Percentiles rank a stretch among this genome's conserved stretches.
phyloP scores from a whole-genome alignment of 495 filamentous ascomycete genomes.

The Penicillium paradoxum region DNA sequence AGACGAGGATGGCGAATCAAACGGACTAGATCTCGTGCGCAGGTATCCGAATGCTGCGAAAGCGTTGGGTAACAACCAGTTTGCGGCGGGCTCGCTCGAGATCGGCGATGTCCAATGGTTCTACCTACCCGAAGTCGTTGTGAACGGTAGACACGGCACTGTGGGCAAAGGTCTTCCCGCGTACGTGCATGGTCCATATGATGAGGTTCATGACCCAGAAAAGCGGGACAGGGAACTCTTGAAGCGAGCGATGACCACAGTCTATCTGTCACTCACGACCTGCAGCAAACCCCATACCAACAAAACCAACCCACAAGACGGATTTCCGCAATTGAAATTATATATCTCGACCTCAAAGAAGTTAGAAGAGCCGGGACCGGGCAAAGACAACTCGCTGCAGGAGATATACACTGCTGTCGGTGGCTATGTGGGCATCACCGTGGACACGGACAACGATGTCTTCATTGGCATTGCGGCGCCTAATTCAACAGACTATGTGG shows the following conservation, averaged over 20 bases:
- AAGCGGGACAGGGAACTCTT: slow-evolving; percentile 15
- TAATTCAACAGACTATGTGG: slow-evolving; percentile 49
- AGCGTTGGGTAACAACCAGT: slow-evolving; percentile 60
- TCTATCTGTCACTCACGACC: slow-evolving; percentile 78
- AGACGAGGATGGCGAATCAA: slow-evolving; percentile 32
- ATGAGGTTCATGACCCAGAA: slow-evolving; percentile 18
- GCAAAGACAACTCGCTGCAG: slow-evolving; percentile 36
- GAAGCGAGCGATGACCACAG: slow-evolving; percentile 36
- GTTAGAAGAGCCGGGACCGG: slow-evolving; percentile 65
- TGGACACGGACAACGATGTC: slow-evolving; percentile 51
- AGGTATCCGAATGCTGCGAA: slow-evolving; percentile 46
- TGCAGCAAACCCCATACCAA: slow-evolving; percentile 64
- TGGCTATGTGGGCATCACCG: slow-evolving; percentile 52
- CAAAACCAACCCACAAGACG: slow-evolving; percentile 24
- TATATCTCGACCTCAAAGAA: slow-evolving; percentile 65
- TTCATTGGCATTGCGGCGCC: slow-evolving; percentile 73
- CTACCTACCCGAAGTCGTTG: slow-evolving; percentile 43
- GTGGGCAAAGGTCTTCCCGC: slow-evolving; percentile 36
- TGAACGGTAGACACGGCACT: slow-evolving; percentile 32
- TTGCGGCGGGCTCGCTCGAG: slow-evolving; percentile 47
- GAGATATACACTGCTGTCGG: slow-evolving; percentile 40
- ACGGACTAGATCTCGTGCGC: slow-evolving; percentile 59
- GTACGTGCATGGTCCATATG: slow-evolving; percentile 14
- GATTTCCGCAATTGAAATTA: slow-evolving; percentile 66
- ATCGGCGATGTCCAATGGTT: slow-evolving; percentile 56